Evolutionary conservation across 2,329 filamentous ascomycete species (phyloP).

Genomic region (Fusarium napiforme): DNA sequence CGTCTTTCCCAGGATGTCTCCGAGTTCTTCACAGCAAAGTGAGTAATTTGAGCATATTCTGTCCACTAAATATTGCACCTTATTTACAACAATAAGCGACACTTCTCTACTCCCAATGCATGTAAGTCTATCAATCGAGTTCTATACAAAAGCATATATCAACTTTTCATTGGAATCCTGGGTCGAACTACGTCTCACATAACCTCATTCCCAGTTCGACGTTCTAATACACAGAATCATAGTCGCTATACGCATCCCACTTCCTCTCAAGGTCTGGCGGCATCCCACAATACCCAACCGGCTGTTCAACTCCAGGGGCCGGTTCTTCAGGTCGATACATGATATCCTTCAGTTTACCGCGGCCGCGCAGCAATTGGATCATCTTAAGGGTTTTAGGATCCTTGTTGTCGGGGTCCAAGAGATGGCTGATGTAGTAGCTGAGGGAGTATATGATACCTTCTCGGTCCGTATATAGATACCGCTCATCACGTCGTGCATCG

Average conservation of each 20-base stretch:
- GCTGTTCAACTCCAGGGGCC: background rate
- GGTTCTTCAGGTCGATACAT: background rate
- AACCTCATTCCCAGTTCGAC: background rate
- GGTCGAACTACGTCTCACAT: too few relatives aligned
- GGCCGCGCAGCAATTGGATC: background rate
- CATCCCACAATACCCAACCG: background rate
- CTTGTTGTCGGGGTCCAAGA: background rate
- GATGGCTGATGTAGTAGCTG: background rate
- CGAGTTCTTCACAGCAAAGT: background rate
- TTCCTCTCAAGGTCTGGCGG: background rate
- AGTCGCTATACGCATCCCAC: background rate
- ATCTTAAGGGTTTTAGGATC: background rate
- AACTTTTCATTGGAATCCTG: background rate
- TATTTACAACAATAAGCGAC: background rate
- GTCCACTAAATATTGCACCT: background rate
- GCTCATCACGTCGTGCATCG: background rate
- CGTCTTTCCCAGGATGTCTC: too few relatives aligned
- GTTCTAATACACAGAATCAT: background rate
- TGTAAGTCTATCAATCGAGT: background rate
- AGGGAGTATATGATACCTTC: background rate
- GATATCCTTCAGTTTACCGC: background rate
- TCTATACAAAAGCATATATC: background rate
- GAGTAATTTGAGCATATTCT: background rate
- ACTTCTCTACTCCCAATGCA: too few relatives aligned
- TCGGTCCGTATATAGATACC: background rate